Conservation (phyloP, 805 yeast genomes). For the Zygotorulaspora chibaensis region DNA sequence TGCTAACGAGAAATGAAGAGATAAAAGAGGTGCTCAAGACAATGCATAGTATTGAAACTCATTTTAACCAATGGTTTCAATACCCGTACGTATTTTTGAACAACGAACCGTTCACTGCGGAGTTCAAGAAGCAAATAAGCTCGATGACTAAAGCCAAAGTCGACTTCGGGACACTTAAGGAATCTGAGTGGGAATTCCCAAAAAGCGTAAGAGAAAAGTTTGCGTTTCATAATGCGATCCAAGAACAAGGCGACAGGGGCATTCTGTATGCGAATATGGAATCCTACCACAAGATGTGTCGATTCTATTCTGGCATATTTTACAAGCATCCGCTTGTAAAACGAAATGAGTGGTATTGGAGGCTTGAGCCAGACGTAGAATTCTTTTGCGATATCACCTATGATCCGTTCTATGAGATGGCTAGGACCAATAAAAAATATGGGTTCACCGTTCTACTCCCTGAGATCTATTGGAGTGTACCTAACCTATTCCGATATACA, state of each 20-base stretch:
- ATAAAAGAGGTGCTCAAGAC: conserved; percentile 70
- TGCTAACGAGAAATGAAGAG: conserved; percentile 79
- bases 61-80: conserved; percentile 88
- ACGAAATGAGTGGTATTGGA: conserved; percentile 87
- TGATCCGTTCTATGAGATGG: conserved; percentile 87
- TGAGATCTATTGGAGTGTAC: conserved; percentile 78
- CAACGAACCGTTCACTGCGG: conserved; percentile 65
- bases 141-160: conserved; percentile 55
- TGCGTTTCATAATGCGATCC: conserved; percentile 50
- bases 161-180: conserved; percentile 65
- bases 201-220: conserved; percentile 18
- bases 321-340: conserved; percentile 71
- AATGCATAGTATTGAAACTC: conserved; percentile 72
- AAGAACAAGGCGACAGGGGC: conserved; percentile 75
- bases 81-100: conserved; percentile 92
- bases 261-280: conserved; percentile 79
- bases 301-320: conserved; percentile 83
- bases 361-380: conserved; percentile 90
- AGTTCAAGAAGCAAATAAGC: conserved; percentile 53
- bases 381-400: conserved; percentile 88
- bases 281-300: conserved; percentile 91
- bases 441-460: conserved; percentile 79
- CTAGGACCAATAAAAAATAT: conserved; percentile 59
- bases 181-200: conserved; percentile 68
- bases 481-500: conserved; percentile 73